A percentile compares a stretch with the other conserved stretches of the same genome.
Evolutionary conservation across 495 filamentous ascomycete genomes (phyloP).

Genomic region (Penicillium coprophilum): DNA sequence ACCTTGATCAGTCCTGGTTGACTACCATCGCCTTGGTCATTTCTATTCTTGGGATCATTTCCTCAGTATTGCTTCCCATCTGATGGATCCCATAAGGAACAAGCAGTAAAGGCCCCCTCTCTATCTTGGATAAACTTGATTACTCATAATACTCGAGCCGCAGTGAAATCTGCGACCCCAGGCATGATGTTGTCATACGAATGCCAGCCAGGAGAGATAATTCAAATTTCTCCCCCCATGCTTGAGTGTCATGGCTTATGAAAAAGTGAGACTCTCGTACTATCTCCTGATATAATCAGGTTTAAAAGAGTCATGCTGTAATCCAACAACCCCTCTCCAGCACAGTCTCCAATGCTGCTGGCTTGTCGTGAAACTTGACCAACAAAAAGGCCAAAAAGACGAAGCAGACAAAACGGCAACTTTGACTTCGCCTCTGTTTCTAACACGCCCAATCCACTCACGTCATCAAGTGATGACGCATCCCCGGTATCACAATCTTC

Average conservation of each 20-base stretch:
- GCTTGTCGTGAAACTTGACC: no score
- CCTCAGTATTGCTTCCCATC: background rate
- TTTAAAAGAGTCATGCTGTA: background rate
- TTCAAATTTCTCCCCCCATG: background rate
- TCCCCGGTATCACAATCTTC: no score
- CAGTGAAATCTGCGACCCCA: background rate
- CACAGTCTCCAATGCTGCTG: background rate
- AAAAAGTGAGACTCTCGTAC: background rate
- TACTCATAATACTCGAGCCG: background rate
- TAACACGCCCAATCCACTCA: no score
- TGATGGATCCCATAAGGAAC: background rate
- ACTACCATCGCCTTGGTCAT: background rate
- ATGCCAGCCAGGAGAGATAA: background rate
- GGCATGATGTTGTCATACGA: background rate
- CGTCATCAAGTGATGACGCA: no score
- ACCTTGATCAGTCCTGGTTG: background rate
- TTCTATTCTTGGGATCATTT: background rate
- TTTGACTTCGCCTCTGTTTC: background rate
- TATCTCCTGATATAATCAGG: background rate
- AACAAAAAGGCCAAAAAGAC: background rate
- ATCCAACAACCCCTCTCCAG: no score
- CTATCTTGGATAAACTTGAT: background rate
- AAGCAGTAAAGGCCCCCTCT: background rate
- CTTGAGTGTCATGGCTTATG: background rate
- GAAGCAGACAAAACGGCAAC: background rate